Percentiles rank a stretch among this genome's conserved stretches.
Conservation (phyloP, 108 stramenopile genomes). For the Nitzschia palea region DNA sequence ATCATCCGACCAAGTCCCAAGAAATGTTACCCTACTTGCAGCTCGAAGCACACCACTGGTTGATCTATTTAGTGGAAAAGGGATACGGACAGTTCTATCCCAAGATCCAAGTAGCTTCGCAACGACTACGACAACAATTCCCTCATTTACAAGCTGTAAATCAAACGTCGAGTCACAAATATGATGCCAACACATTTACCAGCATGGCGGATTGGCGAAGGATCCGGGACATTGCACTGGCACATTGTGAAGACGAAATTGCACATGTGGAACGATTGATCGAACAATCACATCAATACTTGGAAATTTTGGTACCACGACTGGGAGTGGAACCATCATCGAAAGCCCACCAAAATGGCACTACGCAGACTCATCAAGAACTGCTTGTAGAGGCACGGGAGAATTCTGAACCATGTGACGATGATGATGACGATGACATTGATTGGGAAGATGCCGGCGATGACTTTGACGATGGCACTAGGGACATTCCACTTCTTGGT, state of each 20-base stretch:
- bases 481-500: neutral
- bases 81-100: constrained; percentile 34
- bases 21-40: constrained; percentile 19
- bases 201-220: constrained; percentile 24
- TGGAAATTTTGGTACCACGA: constrained; percentile 50
- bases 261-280: constrained; percentile 25
- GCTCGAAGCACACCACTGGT: constrained; percentile 26
- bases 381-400: neutral
- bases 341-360: neutral
- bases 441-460: constrained; percentile 53
- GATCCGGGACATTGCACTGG: constrained; percentile 41
- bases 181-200: neutral
- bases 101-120: constrained; percentile 25
- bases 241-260: constrained; percentile 28
- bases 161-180: neutral
- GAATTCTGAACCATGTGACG: neutral
- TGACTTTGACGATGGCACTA: neutral
- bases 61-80: constrained; percentile 14
- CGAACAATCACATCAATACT: constrained; percentile 18
- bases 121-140: constrained; percentile 25
- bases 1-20: neutral
- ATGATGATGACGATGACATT: constrained; percentile 37
- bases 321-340: constrained; percentile 12
- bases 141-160: constrained; percentile 1
- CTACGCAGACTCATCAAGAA: neutral